These are phyloP conservation scores for Lachancea thermotolerans DNA, from an alignment of 805 yeast genomes.

Conservation along the genomic window DNA sequence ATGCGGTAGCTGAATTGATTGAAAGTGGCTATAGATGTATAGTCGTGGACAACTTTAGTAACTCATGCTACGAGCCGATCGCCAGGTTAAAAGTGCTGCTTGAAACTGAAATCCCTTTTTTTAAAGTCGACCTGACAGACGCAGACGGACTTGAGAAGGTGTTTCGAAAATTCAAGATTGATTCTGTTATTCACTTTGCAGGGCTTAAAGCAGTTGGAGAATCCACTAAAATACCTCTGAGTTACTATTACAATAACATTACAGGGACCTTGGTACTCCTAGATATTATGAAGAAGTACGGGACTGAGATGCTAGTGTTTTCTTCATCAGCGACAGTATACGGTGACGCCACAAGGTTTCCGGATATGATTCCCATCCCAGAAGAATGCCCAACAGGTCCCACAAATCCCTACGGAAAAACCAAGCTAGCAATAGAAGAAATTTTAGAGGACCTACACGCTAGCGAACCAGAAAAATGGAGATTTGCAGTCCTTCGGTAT, in stretches of 20 bases:
- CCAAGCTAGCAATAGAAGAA: slow-evolving; percentile 61
- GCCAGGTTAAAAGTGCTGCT: slow-evolving; percentile 52
- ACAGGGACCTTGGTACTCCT: slow-evolving; percentile 56
- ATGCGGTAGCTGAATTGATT: slow-evolving; percentile 59
- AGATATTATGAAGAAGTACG: slow-evolving; percentile 40
- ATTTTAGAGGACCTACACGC: slow-evolving; percentile 48
- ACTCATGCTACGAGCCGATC: slow-evolving; percentile 61
- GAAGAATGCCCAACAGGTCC: slow-evolving; percentile 72
- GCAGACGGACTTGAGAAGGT: slow-evolving; percentile 40
- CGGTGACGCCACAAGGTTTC: slow-evolving; percentile 71
- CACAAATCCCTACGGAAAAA: slow-evolving; percentile 70
- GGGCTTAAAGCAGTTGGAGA: slow-evolving; percentile 83
- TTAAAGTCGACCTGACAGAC: slow-evolving; percentile 52
- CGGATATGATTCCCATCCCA: slow-evolving; percentile 70
- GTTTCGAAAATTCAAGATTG: slow-evolving; percentile 42
- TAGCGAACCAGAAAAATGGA: slow-evolving; percentile 38
- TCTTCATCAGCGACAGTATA: slow-evolving; percentile 79
- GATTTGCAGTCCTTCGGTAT: slow-evolving; percentile 61
- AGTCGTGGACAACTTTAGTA: slow-evolving; percentile 63
- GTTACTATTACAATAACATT: slow-evolving; percentile 63
- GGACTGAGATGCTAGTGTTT: slow-evolving; percentile 55
- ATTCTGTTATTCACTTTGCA: slow-evolving; percentile 70
- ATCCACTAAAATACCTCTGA: slow-evolving; percentile 58
- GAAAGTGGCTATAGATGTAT: slow-evolving; percentile 61
- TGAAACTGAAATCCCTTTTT: slow-evolving; percentile 42